Evolutionary conservation across 225 moss, liverwort and hornwort genomes (phyloP).

Genomic region (Polytrichum formosum): DNA sequence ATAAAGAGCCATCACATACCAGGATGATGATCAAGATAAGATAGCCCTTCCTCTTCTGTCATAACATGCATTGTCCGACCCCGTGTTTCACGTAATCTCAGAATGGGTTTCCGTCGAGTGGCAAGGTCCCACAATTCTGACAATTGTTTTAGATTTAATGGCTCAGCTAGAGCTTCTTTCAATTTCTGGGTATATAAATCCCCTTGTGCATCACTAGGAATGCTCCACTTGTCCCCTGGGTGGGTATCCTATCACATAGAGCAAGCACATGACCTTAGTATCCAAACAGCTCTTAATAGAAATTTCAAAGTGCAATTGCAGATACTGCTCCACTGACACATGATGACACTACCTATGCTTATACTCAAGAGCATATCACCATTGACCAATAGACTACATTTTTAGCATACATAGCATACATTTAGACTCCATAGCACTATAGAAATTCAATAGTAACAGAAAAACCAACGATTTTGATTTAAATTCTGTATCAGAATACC

Average conservation of each 20-base stretch:
- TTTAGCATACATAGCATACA: too few relatives aligned
- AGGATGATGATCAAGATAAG: conserved; percentile 71
- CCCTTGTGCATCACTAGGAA: conserved; percentile 43
- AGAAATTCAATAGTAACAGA: too few relatives aligned
- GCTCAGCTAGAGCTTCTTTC: conserved; percentile 34
- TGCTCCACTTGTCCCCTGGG: conserved; percentile 37
- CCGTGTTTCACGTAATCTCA: conserved; percentile 55
- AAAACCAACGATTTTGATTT: too few relatives aligned
- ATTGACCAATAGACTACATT: too few relatives aligned
- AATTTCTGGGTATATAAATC: conserved; percentile 39
- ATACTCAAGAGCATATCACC: too few relatives aligned
- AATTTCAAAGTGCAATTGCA: too few relatives aligned
- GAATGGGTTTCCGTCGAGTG: conserved; percentile 43
- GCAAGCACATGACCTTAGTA: not conserved
- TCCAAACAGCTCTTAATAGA: too few relatives aligned
- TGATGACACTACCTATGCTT: too few relatives aligned
- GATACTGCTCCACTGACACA: too few relatives aligned
- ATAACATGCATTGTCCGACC: conserved; percentile 56
- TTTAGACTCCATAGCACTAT: too few relatives aligned
- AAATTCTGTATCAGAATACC: not conserved
- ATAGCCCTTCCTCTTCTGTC: conserved; percentile 43
- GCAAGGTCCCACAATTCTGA: conserved; percentile 39
- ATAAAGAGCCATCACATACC: conserved; percentile 25
- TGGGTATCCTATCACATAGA: conserved; percentile 22
- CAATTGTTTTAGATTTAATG: conserved; percentile 40